Percentiles rank a stretch among this genome's conserved stretches.
phyloP scores from a whole-genome alignment of 1,139 yeast species.

The Pneumocystis canis region DNA sequence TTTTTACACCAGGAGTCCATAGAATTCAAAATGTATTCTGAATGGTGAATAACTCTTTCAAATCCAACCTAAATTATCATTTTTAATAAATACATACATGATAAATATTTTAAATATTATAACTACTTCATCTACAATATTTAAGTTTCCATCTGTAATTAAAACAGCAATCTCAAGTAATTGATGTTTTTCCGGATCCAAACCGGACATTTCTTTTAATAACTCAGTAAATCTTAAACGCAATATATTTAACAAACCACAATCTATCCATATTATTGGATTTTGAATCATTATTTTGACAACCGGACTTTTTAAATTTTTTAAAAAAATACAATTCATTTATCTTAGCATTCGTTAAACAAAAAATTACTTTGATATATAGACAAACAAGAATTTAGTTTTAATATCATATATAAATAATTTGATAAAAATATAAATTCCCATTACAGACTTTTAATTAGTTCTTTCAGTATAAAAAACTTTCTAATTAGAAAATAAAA shows the following conservation, averaged over 20 bases:
- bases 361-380: too few relatives aligned
- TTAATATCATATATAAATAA: background rate
- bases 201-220: constrained; percentile 64
- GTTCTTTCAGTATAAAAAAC: background rate
- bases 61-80: constrained; percentile 33
- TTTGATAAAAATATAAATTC: background rate
- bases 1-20: constrained; percentile 81
- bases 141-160: constrained; percentile 67
- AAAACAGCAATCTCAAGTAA: constrained; percentile 88
- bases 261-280: background rate
- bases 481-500: background rate
- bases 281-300: background rate
- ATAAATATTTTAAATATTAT: constrained; percentile 13
- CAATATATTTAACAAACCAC: background rate
- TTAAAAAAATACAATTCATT: background rate
- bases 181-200: constrained; percentile 53
- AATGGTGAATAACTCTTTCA: constrained; percentile 67
- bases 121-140: constrained; percentile 39
- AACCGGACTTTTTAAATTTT: background rate
- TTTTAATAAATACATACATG: background rate
- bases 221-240: background rate
- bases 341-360: background rate
- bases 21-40: constrained; percentile 43
- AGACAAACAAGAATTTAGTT: background rate
- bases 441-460: background rate